phyloP scores from a whole-genome alignment of 2,329 filamentous ascomycete genomes.

The Helotiales sp. region DNA sequence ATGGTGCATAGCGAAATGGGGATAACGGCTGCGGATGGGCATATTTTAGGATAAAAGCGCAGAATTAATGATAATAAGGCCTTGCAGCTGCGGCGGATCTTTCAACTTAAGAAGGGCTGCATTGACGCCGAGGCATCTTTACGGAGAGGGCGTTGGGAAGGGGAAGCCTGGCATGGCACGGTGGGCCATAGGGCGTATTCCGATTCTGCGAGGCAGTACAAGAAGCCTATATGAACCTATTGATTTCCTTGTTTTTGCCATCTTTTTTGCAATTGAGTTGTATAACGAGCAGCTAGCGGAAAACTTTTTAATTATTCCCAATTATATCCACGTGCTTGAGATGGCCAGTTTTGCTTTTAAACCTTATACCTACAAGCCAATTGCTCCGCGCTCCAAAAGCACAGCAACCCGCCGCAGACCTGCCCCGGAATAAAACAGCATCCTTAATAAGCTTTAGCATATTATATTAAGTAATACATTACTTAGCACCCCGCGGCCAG shows the following conservation, averaged over 20 bases:
- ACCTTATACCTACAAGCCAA: slow-evolving; percentile 32
- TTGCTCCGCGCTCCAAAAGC: slow-evolving; percentile 30
- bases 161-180: slow-evolving; percentile 5
- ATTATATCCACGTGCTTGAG: slow-evolving; percentile 21
- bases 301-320: slow-evolving; percentile 29
- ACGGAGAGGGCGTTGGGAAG: slow-evolving; percentile 10
- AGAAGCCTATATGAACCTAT: slow-evolving; percentile 13
- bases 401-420: slow-evolving; percentile 21
- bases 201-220: slow-evolving; percentile 22
- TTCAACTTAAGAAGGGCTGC: slow-evolving; percentile 16
- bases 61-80: background rate
- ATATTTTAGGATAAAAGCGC: background rate
- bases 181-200: slow-evolving; percentile 16
- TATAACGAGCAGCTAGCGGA: slow-evolving; percentile 25
- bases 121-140: slow-evolving; percentile 26
- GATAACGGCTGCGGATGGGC: background rate
- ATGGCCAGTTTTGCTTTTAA: slow-evolving; percentile 31
- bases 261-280: slow-evolving; percentile 24
- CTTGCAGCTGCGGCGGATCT: slow-evolving; percentile 20
- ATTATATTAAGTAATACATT: slow-evolving; percentile 20
- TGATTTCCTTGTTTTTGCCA: slow-evolving; percentile 6
- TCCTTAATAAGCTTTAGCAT: slow-evolving; percentile 26
- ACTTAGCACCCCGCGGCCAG: slow-evolving; percentile 18
- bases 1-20: background rate
- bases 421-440: slow-evolving; percentile 25